Conservation (phyloP, 106 monocot species). For the Agapanthus africanus region DNA sequence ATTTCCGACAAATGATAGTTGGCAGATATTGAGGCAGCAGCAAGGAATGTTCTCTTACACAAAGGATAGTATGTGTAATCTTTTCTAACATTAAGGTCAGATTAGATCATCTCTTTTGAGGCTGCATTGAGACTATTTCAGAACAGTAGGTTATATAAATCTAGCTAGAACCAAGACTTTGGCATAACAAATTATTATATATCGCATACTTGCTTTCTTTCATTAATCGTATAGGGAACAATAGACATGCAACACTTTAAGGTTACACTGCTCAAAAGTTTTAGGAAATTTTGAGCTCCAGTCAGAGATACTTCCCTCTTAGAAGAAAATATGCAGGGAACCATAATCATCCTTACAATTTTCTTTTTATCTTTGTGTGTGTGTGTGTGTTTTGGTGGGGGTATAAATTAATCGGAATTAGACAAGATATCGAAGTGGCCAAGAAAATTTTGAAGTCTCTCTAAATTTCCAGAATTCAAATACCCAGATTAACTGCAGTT, state of each 20-base stretch:
- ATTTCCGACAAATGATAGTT: not conserved
- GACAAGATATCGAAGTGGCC: no score
- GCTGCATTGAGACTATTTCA: not conserved
- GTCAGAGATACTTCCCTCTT: not conserved
- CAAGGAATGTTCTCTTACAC: not conserved
- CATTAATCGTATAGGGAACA: no score
- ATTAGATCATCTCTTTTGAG: not conserved
- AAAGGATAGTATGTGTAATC: not conserved
- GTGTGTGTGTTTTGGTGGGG: no score
- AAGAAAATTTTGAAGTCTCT: not conserved
- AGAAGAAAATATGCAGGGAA: no score
- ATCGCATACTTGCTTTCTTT: not conserved
- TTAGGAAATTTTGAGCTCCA: not conserved
- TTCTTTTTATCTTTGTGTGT: no score
- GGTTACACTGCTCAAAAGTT: no score
- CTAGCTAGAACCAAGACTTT: not conserved
- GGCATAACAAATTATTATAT: not conserved
- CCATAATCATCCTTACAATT: no score
- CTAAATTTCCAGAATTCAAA: not conserved
- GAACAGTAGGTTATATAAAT: not conserved
- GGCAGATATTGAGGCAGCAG: not conserved
- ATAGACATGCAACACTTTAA: no score
- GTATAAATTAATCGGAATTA: no score
- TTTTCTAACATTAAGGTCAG: not conserved
- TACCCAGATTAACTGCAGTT: not conserved